A percentile compares a stretch with the other conserved stretches of the same genome.
These are phyloP conservation scores for Diospyros lotus DNA, from an alignment of 148 eudicot genomes.

Conservation along the genomic window DNA sequence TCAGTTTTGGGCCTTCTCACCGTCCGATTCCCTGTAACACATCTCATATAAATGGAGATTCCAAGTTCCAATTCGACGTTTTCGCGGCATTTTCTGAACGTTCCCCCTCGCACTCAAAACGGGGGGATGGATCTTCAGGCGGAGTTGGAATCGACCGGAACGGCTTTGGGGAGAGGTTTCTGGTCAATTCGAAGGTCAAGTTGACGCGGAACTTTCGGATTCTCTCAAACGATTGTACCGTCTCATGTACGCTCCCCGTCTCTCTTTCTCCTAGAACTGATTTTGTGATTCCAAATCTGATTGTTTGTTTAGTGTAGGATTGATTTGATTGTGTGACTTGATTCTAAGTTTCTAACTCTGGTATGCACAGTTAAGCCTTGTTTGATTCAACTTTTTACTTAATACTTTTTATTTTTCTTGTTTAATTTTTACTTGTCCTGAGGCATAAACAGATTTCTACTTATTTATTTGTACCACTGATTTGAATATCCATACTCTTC, in stretches of 20 bases:
- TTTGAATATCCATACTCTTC: no score
- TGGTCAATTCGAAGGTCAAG: conserved; percentile 42
- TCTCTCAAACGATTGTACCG: conserved; percentile 49
- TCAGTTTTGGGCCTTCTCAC: no score
- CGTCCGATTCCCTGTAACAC: no score
- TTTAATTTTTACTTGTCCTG: no score
- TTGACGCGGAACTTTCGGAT: conserved; percentile 38
- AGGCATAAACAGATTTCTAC: no score
- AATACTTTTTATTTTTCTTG: no score
- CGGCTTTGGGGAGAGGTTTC: conserved; percentile 43
- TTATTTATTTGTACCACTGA: no score
- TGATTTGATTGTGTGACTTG: background rate
- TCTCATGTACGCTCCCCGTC: conserved; percentile 38
- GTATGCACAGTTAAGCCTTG: background rate
- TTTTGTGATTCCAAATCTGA: no score
- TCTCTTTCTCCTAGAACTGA: background rate
- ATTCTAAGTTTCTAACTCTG: background rate
- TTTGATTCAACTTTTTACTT: background rate
- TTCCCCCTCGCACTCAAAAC: background rate
- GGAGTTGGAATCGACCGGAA: conserved; percentile 28
- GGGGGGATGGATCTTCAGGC: conserved; percentile 15
- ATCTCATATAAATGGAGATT: no score
- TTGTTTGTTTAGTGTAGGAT: no score
- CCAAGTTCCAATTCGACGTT: no score
- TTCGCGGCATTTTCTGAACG: background rate